These are phyloP conservation scores for Paramecium octaurelia DNA, from an alignment of 73 alveolate species.

Conservation along the genomic window DNA sequence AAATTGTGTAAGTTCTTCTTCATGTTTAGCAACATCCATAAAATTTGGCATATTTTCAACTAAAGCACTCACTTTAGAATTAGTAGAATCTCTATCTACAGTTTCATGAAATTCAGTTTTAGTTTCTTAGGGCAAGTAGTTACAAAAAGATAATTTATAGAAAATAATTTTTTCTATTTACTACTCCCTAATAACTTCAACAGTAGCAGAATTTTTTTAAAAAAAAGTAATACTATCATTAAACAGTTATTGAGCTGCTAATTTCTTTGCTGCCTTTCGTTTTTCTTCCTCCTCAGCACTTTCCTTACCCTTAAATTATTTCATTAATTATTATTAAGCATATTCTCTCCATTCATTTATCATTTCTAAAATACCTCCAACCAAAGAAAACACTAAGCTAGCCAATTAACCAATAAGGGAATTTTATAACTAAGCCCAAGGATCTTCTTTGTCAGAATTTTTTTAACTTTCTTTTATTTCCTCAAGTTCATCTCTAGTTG, in stretches of 20 bases:
- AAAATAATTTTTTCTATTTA: conserved; percentile 54
- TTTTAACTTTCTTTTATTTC: conserved; percentile 18
- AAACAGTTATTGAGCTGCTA: not conserved
- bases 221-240: conserved; percentile 49
- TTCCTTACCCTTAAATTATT: conserved; percentile 21
- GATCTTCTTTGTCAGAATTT: conserved; percentile 46
- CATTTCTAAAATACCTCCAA: conserved; percentile 53
- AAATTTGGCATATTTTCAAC: conserved; percentile 47
- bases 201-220: conserved; percentile 58
- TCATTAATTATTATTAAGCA: not conserved
- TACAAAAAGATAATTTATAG: conserved; percentile 60
- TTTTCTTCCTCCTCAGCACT: not conserved
- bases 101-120: conserved; percentile 62
- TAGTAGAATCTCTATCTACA: conserved; percentile 69
- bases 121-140: conserved; percentile 52
- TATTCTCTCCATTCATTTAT: conserved; percentile 13
- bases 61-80: conserved; percentile 59
- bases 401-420: conserved; percentile 19
- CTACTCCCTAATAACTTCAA: conserved; percentile 57
- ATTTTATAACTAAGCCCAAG: conserved; percentile 49
- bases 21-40: conserved; percentile 64
- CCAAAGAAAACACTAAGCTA: conserved; percentile 49
- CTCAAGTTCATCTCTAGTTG: conserved; percentile 38
- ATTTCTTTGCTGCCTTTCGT: conserved; percentile 17
- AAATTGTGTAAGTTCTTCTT: conserved; percentile 43